Evolutionary conservation across 164 flowering plant genomes (phyloP).

Genomic region (Akebia trifoliata): DNA sequence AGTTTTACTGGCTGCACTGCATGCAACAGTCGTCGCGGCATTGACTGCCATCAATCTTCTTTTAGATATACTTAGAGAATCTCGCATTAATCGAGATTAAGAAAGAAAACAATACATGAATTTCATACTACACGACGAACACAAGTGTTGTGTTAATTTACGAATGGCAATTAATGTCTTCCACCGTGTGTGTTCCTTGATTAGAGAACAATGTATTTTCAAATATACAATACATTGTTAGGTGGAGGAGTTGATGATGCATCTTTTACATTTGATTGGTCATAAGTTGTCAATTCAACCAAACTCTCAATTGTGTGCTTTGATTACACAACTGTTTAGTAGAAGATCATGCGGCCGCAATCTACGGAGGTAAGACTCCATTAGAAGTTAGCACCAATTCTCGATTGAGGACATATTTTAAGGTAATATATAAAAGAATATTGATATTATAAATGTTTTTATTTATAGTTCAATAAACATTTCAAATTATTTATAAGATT

Average conservation of each 20-base stretch:
- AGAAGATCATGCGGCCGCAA: not conserved
- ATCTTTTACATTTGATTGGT: not conserved
- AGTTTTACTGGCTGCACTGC: not conserved
- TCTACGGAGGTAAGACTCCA: not conserved
- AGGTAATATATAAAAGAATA: not conserved
- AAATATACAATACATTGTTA: not conserved
- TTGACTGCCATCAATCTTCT: not conserved
- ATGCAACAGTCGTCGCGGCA: not conserved
- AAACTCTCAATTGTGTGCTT: no score
- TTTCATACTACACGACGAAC: no score
- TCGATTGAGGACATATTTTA: not conserved
- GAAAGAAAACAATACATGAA: not conserved
- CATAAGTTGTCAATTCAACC: not conserved
- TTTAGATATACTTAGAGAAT: not conserved
- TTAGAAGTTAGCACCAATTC: not conserved
- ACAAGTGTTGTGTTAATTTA: no score
- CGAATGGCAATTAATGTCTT: not conserved
- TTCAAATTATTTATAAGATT: no score
- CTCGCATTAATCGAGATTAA: not conserved
- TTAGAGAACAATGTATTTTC: not conserved
- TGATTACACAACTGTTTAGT: no score
- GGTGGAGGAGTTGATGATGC: not conserved
- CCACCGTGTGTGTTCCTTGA: not conserved
- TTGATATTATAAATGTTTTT: no score
- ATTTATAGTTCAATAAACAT: not conserved